Percentiles rank a stretch among this genome's conserved stretches.
Evolutionary conservation across 441 rosid genomes (phyloP).

Genomic region (Arabidopsis lyrata): DNA sequence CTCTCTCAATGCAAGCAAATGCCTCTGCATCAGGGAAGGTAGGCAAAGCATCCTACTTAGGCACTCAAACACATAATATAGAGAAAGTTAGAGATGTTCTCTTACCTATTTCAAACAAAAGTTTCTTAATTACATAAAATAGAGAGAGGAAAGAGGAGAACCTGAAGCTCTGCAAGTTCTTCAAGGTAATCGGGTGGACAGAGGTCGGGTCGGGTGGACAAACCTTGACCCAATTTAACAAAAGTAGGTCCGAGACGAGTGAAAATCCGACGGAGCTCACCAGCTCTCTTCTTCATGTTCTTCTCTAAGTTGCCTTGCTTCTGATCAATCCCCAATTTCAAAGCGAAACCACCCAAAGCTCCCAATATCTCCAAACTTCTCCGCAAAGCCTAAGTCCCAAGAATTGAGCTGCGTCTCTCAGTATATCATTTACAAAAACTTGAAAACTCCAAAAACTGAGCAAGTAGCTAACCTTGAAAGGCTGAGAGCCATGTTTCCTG

Average conservation of each 20-base stretch:
- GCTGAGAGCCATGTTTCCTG: conserved; percentile 70
- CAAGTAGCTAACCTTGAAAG: conserved; percentile 60
- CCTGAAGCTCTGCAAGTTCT: conserved; percentile 96
- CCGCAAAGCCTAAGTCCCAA: conserved; percentile 56
- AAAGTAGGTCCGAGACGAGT: conserved; percentile 93
- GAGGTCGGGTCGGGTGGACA: conserved; percentile 93
- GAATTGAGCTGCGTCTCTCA: conserved; percentile 35
- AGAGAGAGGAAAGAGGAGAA: conserved; percentile 37
- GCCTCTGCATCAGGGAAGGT: conserved; percentile 94
- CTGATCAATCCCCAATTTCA: conserved; percentile 71
- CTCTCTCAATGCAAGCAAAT: conserved; percentile 89
- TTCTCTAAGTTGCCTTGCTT: conserved; percentile 62
- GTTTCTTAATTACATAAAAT: not conserved
- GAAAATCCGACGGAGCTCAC: conserved; percentile 68
- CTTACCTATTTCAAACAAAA: not conserved
- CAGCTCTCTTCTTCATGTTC: conserved; percentile 76
- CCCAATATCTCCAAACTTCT: conserved; percentile 77
- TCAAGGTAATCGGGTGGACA: conserved; percentile 95
- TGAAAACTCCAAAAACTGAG: not conserved
- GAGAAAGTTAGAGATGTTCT: conserved; percentile 31
- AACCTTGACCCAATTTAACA: conserved; percentile 93
- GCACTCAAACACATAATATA: conserved; percentile 24
- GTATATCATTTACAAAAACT: not conserved
- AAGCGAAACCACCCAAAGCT: conserved; percentile 69
- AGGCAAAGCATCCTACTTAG: conserved; percentile 83